Evolutionary conservation across 495 filamentous ascomycete genomes (phyloP).

Genomic region (Lasiosphaeria hispida): DNA sequence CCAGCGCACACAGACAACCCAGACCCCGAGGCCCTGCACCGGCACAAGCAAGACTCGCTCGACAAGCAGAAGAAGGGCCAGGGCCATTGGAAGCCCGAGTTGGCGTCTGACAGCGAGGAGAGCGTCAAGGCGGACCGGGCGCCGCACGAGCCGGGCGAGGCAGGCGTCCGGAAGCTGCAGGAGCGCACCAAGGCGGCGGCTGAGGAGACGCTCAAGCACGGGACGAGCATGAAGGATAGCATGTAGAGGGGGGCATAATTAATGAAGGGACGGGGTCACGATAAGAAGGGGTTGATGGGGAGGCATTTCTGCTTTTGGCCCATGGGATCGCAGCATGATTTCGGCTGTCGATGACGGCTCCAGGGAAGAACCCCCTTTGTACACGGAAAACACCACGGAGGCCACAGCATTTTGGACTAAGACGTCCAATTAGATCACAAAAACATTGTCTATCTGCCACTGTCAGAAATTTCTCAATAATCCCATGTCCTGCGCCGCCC

Average conservation of each 20-base stretch:
- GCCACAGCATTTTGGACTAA: no score
- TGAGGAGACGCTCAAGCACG: slow-evolving; percentile 46
- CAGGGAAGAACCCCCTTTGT: not conserved
- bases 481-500: not conserved
- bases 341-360: not conserved
- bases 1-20: slow-evolving; percentile 7
- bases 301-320: not conserved
- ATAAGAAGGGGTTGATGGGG: not conserved
- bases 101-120: slow-evolving; percentile 79
- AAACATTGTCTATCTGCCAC: no score
- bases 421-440: no score
- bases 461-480: not conserved
- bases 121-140: slow-evolving; percentile 58
- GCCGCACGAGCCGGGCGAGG: slow-evolving; percentile 20
- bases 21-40: slow-evolving; percentile 51
- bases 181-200: slow-evolving; percentile 49
- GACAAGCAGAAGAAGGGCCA: slow-evolving; percentile 70
- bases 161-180: slow-evolving; percentile 44
- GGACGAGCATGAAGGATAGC: slow-evolving; percentile 47
- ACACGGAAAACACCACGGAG: not conserved
- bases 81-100: slow-evolving; percentile 75
- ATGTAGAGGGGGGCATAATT: slow-evolving; percentile 25
- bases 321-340: no score
- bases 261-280: not conserved
- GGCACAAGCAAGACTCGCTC: slow-evolving; percentile 70